Percentiles rank a stretch among this genome's conserved stretches.
Conservation (phyloP, 345 rosid genomes). For the Streptanthus diversifolius region DNA sequence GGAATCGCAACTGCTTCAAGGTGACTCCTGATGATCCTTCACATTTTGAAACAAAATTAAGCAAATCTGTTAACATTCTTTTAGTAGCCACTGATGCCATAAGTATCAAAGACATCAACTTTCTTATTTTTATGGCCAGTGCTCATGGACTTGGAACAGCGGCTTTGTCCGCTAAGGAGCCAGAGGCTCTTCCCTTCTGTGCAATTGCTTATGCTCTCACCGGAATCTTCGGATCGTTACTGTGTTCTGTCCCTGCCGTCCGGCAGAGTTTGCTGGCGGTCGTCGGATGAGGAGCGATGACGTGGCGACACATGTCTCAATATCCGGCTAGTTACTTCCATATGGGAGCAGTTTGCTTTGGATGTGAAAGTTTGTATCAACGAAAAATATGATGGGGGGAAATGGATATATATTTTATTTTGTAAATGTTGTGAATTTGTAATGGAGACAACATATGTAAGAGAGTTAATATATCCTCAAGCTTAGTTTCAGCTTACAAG, state of each 20-base stretch:
- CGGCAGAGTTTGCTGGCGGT: conserved; percentile 79
- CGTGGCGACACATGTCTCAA: not conserved
- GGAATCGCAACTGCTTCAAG: conserved; percentile 96
- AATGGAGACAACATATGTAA: conserved; percentile 3
- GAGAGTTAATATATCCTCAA: too few relatives aligned
- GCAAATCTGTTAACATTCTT: not conserved
- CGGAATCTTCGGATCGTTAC: conserved; percentile 79
- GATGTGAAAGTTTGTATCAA: not conserved
- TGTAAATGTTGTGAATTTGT: conserved; percentile 22
- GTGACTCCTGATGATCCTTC: conserved; percentile 31
- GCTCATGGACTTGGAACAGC: conserved; percentile 99
- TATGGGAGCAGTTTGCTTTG: not conserved
- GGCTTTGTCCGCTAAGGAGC: conserved; percentile 93
- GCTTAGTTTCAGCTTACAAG: too few relatives aligned
- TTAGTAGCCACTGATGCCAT: not conserved
- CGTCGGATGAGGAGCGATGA: conserved; percentile 46
- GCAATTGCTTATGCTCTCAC: conserved; percentile 95
- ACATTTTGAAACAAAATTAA: not conserved
- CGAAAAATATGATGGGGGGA: not conserved
- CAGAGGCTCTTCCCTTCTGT: conserved; percentile 94
- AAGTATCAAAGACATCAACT: not conserved
- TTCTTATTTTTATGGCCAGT: conserved; percentile 38
- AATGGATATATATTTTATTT: not conserved
- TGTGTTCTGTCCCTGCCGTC: conserved; percentile 81
- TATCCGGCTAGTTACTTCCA: not conserved